Conservation (phyloP, 1,284 basidiomycete species). For the Ceratobasidium sp. region DNA sequence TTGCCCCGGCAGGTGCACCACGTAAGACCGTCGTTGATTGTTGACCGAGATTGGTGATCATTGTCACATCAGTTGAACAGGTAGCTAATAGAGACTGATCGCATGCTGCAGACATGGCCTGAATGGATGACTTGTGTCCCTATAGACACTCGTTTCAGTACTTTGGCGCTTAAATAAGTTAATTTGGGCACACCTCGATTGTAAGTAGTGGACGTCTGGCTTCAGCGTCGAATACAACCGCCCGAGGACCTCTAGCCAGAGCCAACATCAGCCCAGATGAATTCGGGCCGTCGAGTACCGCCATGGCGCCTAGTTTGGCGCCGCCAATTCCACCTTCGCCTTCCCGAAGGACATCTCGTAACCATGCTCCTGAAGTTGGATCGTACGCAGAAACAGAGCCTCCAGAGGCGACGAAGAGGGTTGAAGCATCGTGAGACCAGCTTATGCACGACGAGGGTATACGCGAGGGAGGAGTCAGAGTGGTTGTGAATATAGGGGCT, state of each 20-base stretch:
- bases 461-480: conserved; percentile 27
- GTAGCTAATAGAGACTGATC: conserved; percentile 32
- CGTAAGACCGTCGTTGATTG: conserved; percentile 31
- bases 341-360: conserved; percentile 27
- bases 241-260: conserved; percentile 15
- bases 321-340: conserved; percentile 36
- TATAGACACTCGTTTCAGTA: background rate
- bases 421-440: conserved; percentile 23
- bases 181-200: conserved; percentile 7
- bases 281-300: conserved; percentile 7
- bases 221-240: conserved; percentile 30
- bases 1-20: conserved; percentile 17
- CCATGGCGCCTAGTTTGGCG: conserved; percentile 32
- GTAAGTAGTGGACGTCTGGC: conserved; percentile 19
- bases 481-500: conserved; percentile 17
- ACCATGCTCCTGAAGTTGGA: conserved; percentile 9
- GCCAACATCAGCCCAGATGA: conserved; percentile 6
- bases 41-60: conserved; percentile 25
- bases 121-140: conserved; percentile 40
- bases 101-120: conserved; percentile 22
- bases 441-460: conserved; percentile 29
- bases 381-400: conserved; percentile 33
- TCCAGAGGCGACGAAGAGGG: conserved; percentile 26
- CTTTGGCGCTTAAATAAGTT: background rate
- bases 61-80: conserved; percentile 17